Evolutionary conservation across 139 green algal species (phyloP), one percentile per base, ranked within the genome.

Genomic region (Closterium sp.): DNA sequence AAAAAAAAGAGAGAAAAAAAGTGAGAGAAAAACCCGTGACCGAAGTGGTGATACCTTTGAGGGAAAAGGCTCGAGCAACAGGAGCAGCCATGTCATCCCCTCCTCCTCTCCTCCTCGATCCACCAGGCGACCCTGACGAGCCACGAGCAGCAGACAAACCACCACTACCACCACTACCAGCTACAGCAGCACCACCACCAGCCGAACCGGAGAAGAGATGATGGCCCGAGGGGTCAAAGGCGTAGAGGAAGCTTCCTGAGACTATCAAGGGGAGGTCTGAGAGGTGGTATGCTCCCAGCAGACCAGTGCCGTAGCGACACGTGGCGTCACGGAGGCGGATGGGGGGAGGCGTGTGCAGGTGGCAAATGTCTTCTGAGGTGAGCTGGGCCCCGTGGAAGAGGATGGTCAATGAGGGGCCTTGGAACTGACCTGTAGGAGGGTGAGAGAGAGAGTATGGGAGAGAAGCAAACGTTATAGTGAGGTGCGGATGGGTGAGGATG

Each of bases 321-420:
- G 89, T 45, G 38, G 21, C 79, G 88, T 21, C 94, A 50, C 89
- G 92, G 93, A 28, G 92, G 90, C 32, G 42, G 70, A 27, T n/a
- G 28, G 79, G 91, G 70, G 89, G 88, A 31, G 89, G 92, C 42
- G 22, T 34, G 34, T 92, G 94, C 85, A 95, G 93, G 70, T 73
- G 62, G 85, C 86, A 94, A 17, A 96, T 73, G 86, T 97, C 95
- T 2, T 96, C 94, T 4, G 94, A 31, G 32, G 32, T 89, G 1
- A 97, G 91, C 7, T 79, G 86, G 7, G 93, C 30, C 1, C 95
- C 96, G 9, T 92, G 91, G 9, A 98, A 31, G 5, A 89, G 91
- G 21, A 96, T 89, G 45, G 95, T 97, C 73, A 98, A 62, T 11
- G 96, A 94, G 7, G 96, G 96, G 11, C 97, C 96, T 73, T 97